Conservation (phyloP, 352 stramenopile species). For the Phytophthora sp. region DNA sequence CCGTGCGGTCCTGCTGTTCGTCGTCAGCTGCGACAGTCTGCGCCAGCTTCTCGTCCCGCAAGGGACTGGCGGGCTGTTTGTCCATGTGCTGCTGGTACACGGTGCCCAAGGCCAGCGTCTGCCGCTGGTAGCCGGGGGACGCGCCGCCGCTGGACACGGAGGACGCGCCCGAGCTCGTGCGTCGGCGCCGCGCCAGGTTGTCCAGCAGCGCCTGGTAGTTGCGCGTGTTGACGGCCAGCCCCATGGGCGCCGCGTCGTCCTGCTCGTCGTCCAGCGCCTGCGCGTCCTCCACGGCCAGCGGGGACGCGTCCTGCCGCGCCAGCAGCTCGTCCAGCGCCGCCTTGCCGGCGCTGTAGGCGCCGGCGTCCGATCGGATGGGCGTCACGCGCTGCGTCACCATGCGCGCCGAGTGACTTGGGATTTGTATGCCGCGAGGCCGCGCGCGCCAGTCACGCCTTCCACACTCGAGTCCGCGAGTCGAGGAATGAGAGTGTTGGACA, state of each 20-base stretch:
- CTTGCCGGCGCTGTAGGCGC: slow-evolving; percentile 10
- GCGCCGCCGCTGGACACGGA: slow-evolving; percentile 10
- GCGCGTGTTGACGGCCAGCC: slow-evolving; percentile 62
- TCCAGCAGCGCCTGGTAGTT: slow-evolving; percentile 68
- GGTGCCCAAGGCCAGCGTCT: slow-evolving; percentile 18
- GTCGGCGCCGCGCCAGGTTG: slow-evolving; percentile 32
- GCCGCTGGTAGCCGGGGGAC: slow-evolving; percentile 16
- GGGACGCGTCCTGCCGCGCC: slow-evolving; percentile 4
- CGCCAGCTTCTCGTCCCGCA: not conserved
- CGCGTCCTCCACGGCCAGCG: slow-evolving; percentile 14
- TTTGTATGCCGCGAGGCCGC: too few species aligned
- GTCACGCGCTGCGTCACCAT: slow-evolving; percentile 39
- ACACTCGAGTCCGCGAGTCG: slow-evolving; percentile 10
- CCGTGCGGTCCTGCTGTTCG: slow-evolving; percentile 35
- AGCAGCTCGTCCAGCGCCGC: slow-evolving; percentile 18
- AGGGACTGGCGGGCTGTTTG: too few species aligned
- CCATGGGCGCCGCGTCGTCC: slow-evolving; percentile 41
- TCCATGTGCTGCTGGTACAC: slow-evolving; percentile 28
- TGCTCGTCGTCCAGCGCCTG: slow-evolving; percentile 14
- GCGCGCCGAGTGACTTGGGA: not conserved
- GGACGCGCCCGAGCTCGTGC: slow-evolving; percentile 13
- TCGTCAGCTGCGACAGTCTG: slow-evolving; percentile 13
- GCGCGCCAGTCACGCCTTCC: slow-evolving; percentile 11
- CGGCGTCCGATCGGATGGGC: slow-evolving; percentile 21
- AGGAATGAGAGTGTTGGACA: slow-evolving; percentile 32